A percentile compares a stretch with the other conserved stretches of the same genome.
phyloP scores from a whole-genome alignment of 164 flowering plant genomes.

The Litsea cubeba region DNA sequence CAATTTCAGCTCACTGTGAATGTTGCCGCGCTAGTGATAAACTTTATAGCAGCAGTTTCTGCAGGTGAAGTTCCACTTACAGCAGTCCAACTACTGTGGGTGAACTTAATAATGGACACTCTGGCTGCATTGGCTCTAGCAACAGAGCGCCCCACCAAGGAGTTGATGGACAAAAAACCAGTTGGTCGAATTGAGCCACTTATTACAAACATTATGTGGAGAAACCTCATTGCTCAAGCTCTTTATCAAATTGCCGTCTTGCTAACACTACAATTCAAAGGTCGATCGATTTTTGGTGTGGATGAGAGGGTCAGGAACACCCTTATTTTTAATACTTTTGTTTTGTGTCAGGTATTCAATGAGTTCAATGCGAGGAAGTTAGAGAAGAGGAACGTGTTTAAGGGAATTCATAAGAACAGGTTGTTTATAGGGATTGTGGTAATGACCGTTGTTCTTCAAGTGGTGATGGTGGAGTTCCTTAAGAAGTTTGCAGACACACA shows the following conservation, averaged over 20 bases:
- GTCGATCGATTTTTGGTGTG: slow-evolving; percentile 35
- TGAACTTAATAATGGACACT: slow-evolving; percentile 71
- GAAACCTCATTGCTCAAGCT: slow-evolving; percentile 54
- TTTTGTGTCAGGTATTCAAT: slow-evolving; percentile 55
- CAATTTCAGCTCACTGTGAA: slow-evolving; percentile 71
- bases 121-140: slow-evolving; percentile 62
- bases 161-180: slow-evolving; percentile 48
- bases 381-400: slow-evolving; percentile 43
- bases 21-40: slow-evolving; percentile 54
- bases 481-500: slow-evolving; percentile 48
- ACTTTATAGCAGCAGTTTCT: slow-evolving; percentile 53
- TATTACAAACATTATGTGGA: slow-evolving; percentile 67
- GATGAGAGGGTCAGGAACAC: slow-evolving; percentile 34
- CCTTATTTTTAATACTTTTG: slow-evolving; percentile 48
- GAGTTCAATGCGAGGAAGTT: slow-evolving; percentile 48
- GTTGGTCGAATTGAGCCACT: slow-evolving; percentile 51
- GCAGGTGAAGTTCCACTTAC: slow-evolving; percentile 56
- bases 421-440: slow-evolving; percentile 42
- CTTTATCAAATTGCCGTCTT: slow-evolving; percentile 42
- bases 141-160: slow-evolving; percentile 48
- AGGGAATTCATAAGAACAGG: slow-evolving; percentile 36
- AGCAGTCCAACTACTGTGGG: slow-evolving; percentile 64
- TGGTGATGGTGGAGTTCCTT: slow-evolving; percentile 46
- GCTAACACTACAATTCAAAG: slow-evolving; percentile 42
- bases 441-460: slow-evolving; percentile 39